These are phyloP conservation scores for Oryza rufipogon DNA, from an alignment of 176 grass and related monocot species.

Conservation along the genomic window DNA sequence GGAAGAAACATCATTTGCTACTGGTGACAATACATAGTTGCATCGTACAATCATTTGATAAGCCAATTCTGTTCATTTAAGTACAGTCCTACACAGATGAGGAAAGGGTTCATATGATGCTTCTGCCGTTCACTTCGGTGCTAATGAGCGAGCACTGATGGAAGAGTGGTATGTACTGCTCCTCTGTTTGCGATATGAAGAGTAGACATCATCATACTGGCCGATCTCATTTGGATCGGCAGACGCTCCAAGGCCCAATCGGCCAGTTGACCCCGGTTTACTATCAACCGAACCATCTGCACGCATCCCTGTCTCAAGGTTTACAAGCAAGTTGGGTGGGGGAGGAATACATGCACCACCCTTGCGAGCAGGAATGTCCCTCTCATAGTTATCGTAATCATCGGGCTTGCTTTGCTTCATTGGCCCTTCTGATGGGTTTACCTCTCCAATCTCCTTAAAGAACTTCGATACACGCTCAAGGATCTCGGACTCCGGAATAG, in stretches of 20 bases:
- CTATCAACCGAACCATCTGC: constrained; percentile 68
- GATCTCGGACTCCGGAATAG: constrained; percentile 71
- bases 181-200: constrained; percentile 90
- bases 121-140: constrained; percentile 16
- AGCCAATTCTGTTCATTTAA: background rate
- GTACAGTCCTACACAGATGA: background rate
- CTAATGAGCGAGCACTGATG: constrained; percentile 68
- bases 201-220: constrained; percentile 92
- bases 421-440: constrained; percentile 88
- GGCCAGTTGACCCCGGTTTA: constrained; percentile 60
- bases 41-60: constrained; percentile 22
- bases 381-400: constrained; percentile 76
- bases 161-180: constrained; percentile 89
- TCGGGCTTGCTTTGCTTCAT: constrained; percentile 53
- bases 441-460: constrained; percentile 91
- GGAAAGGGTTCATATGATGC: background rate
- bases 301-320: constrained; percentile 78
- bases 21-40: constrained; percentile 32
- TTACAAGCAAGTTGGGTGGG: constrained; percentile 69
- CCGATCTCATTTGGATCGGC: constrained; percentile 65
- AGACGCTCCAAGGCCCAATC: constrained; percentile 79
- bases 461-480: constrained; percentile 85
- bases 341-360: constrained; percentile 94
- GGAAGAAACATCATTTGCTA: background rate
- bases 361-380: constrained; percentile 69